These are phyloP conservation scores for Calonectria pteridis DNA, from an alignment of 2,329 filamentous ascomycete species.

Conservation along the genomic window DNA sequence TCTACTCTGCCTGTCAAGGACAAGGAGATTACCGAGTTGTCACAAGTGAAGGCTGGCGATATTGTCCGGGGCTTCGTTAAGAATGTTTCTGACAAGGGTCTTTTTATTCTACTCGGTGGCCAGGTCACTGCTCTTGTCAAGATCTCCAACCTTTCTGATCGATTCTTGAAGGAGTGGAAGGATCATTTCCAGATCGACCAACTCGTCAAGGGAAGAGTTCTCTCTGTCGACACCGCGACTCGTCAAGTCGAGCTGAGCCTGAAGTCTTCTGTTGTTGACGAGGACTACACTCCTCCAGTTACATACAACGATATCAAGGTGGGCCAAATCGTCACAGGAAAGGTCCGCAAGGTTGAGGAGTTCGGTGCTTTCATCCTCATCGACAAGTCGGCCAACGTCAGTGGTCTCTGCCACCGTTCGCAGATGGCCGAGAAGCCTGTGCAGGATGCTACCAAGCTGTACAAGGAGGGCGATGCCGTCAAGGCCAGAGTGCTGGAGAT, in stretches of 20 bases:
- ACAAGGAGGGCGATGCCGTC: constrained; percentile 90
- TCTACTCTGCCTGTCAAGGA: constrained; percentile 86
- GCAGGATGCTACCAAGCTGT: constrained; percentile 88
- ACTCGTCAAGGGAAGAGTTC: constrained; percentile 88
- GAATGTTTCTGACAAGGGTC: constrained; percentile 87
- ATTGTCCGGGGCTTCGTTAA: constrained; percentile 93
- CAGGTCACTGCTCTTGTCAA: constrained; percentile 86
- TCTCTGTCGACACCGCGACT: constrained; percentile 74
- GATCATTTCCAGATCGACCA: constrained; percentile 88
- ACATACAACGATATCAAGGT: constrained; percentile 81
- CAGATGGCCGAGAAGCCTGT: constrained; percentile 90
- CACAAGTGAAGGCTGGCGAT: constrained; percentile 82
- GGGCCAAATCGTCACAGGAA: constrained; percentile 88
- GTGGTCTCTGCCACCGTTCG: constrained; percentile 91
- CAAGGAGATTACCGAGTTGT: constrained; percentile 77
- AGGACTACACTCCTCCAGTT: constrained; percentile 80
- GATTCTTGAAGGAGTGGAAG: constrained; percentile 96
- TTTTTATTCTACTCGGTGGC: constrained; percentile 88
- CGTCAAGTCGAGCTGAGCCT: constrained; percentile 87
- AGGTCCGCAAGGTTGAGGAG: constrained; percentile 92
- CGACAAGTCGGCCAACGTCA: constrained; percentile 88
- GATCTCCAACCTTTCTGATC: constrained; percentile 89
- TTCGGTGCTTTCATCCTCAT: constrained; percentile 96
- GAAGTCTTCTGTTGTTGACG: constrained; percentile 86
- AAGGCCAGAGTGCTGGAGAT: constrained; percentile 90